phyloP scores from a whole-genome alignment of 169 alveolate species.

The Plasmodium knowlesi region DNA sequence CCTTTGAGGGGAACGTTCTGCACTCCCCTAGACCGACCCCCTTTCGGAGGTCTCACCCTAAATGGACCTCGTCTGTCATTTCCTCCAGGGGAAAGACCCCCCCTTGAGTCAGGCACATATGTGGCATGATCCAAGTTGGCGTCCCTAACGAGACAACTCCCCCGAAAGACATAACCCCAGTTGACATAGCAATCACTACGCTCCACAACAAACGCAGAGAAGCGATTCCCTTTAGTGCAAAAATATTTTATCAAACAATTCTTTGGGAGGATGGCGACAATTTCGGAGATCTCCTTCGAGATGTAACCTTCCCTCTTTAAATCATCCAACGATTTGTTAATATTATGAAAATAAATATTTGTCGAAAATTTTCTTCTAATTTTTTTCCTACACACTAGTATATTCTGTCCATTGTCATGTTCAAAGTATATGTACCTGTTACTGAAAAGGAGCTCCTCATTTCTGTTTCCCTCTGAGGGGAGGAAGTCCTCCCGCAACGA shows the following conservation, averaged over 20 bases:
- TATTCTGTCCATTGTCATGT: not conserved
- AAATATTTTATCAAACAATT: conserved; percentile 10
- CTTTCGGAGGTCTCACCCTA: not conserved
- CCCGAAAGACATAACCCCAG: conserved; percentile 13
- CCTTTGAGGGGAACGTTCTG: not conserved
- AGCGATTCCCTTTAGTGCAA: not conserved
- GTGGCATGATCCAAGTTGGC: not conserved
- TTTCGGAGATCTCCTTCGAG: conserved; percentile 16
- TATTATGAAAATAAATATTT: not conserved
- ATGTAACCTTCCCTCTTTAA: conserved; percentile 19
- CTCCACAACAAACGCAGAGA: conserved; percentile 41
- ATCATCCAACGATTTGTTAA: conserved; percentile 25
- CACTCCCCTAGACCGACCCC: not conserved
- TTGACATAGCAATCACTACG: conserved; percentile 17
- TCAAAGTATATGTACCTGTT: conserved; percentile 47
- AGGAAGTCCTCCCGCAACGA: conserved; percentile 2
- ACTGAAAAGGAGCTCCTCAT: conserved; percentile 15
- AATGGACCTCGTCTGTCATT: not conserved
- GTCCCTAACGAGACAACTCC: conserved; percentile 6
- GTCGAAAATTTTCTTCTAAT: conserved; percentile 4
- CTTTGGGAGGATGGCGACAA: conserved; percentile 27
- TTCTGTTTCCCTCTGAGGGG: conserved; percentile 5
- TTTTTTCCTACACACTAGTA: conserved; percentile 53
- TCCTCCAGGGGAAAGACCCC: not conserved
- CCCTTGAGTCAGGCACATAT: not conserved